These are phyloP conservation scores for Kazachstania kunashirensis DNA, from an alignment of 805 yeast genomes.

Conservation along the genomic window DNA sequence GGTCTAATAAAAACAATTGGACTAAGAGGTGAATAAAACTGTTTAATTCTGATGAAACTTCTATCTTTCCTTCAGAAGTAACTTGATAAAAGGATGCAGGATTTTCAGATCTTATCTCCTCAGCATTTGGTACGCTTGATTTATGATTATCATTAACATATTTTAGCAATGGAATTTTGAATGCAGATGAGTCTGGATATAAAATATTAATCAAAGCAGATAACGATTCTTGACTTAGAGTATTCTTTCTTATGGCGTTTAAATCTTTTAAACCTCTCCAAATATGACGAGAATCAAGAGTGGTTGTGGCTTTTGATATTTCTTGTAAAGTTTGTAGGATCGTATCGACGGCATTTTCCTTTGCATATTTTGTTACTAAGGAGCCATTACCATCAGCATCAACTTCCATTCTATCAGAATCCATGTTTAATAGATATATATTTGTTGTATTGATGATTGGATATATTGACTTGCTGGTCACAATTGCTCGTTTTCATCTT, in stretches of 20 bases:
- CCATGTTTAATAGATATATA: neutral
- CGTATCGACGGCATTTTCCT: constrained; percentile 26
- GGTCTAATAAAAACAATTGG: constrained; percentile 67
- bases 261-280: constrained; percentile 79
- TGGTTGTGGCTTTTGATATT: constrained; percentile 48
- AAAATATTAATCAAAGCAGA: constrained; percentile 41
- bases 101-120: constrained; percentile 22
- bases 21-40: constrained; percentile 69
- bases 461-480: no score
- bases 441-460: no score
- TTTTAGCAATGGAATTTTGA: constrained; percentile 35
- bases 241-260: constrained; percentile 57
- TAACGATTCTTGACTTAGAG: constrained; percentile 44
- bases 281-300: constrained; percentile 79
- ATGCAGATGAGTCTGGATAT: constrained; percentile 44
- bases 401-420: constrained; percentile 5
- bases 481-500: no score
- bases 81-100: constrained; percentile 29
- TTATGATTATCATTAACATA: constrained; percentile 31
- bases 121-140: constrained; percentile 30
- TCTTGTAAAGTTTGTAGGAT: constrained; percentile 29
- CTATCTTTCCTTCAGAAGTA: constrained; percentile 21
- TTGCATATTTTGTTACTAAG: constrained; percentile 24
- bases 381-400: constrained; percentile 18
- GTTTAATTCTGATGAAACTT: constrained; percentile 68